Evolutionary conservation across 768 basidiomycete species (phyloP), one percentile per base, ranked within the genome.

Genomic region (Suillus decipiens): DNA sequence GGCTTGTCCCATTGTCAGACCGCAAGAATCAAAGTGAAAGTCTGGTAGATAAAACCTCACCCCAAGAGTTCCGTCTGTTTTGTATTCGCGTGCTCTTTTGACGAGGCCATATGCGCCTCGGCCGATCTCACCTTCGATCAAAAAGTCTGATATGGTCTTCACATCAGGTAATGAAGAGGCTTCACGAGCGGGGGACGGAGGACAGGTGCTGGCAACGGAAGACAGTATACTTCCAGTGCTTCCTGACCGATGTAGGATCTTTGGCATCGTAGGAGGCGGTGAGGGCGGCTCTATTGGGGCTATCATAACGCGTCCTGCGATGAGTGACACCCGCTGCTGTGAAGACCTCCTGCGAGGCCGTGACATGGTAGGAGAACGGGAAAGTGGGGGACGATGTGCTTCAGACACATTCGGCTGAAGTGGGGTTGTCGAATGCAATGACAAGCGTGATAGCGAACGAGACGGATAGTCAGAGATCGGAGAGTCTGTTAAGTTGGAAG

Each of bases 31-130:
- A 71, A 68, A 63, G 59, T 60, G 11, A 14, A 42, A 28, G 39
- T 61, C 12, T 42, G 59, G 57, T 28, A 57, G 61, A 51, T 61
- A 58, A 63, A 42, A 67, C 71, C 93, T 84, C 76, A 96, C 95
- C 69, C 96, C 96, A n/a, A 89, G 78, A 45, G 86, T 81, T 6
- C 92, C 93, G 73, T 93, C 89, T 9, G 81, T 70, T 42, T 81
- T 83, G 67, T 89, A 89, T 71, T 95, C 92, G 65, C 92, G 83
- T 2, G 88, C 96, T 61, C 93, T 84, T 75, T 96, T 95, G 43
- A 99, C 96, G 48, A 98, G 81, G 2, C 96, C 96, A 75, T 98
- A 98, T 12, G 96, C 96, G 11, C 96, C 96, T 62, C 93, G 84
- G 15, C 96, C 96, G 31, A 96, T 92, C 71, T 96, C 95, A 51